Percentiles rank a stretch among this genome's conserved stretches.
Evolutionary conservation across 1,139 yeast genomes (phyloP).

Genomic region (Arxiozyma telluris): DNA sequence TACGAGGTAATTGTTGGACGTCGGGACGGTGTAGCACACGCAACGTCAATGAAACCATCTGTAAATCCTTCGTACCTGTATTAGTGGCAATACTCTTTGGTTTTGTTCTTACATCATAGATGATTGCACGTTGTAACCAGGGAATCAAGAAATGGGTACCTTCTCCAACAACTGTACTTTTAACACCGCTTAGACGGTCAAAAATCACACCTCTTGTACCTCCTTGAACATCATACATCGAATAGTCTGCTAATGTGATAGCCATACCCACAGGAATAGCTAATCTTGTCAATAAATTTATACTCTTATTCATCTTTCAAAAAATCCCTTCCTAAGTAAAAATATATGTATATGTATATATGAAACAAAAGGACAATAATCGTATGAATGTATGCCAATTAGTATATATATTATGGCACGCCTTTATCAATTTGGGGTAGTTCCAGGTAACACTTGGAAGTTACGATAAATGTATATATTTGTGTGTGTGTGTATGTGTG

Average conservation of each 20-base stretch:
- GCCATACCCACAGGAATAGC: slow-evolving; percentile 68
- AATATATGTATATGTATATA: too few species aligned
- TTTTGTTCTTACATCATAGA: slow-evolving; percentile 84
- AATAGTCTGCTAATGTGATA: slow-evolving; percentile 56
- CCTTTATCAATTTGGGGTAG: too few species aligned
- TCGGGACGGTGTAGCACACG: slow-evolving; percentile 94
- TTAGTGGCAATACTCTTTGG: slow-evolving; percentile 92
- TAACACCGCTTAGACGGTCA: slow-evolving; percentile 85
- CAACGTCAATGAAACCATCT: slow-evolving; percentile 86
- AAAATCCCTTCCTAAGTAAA: too few species aligned
- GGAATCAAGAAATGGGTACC: slow-evolving; percentile 95
- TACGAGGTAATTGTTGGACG: slow-evolving; percentile 66
- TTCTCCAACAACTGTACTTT: slow-evolving; percentile 79
- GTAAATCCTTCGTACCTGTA: slow-evolving; percentile 95
- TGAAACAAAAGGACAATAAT: too few species aligned
- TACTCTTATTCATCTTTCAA: background rate
- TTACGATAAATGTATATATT: too few species aligned
- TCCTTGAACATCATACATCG: slow-evolving; percentile 89
- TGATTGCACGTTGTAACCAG: slow-evolving; percentile 87
- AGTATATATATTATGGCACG: too few species aligned
- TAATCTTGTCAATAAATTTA: slow-evolving; percentile 32
- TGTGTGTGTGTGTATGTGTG: too few species aligned
- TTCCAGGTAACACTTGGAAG: too few species aligned
- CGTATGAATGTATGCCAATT: too few species aligned
- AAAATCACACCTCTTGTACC: slow-evolving; percentile 94